Evolutionary conservation across 1,284 basidiomycete genomes (phyloP), one percentile per base, ranked within the genome.

Genomic region (Pyrrhoderma lamaoense): DNA sequence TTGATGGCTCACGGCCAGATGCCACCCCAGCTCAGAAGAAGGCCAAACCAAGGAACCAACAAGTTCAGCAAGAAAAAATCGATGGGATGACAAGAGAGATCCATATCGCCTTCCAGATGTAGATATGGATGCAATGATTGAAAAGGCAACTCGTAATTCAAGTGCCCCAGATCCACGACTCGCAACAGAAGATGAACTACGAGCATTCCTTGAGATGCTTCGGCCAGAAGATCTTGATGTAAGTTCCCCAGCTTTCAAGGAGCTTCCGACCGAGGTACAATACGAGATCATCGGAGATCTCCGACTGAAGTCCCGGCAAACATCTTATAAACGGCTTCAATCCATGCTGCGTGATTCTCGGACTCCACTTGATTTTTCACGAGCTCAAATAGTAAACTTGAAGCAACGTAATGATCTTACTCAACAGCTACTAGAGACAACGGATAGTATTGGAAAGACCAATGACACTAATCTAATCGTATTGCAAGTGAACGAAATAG

Each of bases 211-310:
- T 58, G 90, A 95, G 49, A 87, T 93, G 44, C 90, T 96, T 78
- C 80, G 84, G 2, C 92, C 93, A 0, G 91, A 92, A 59, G 92
- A 96, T 62, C 88, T 97, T 60, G 93, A 97, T 62, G 76, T 93
- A 50, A 76, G 81, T 14, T 91, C 90, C 1, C 76, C 88, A 7
- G 88, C 85, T n/a, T 99, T 99, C 64, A 83, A 85, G 22, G 89
- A 92, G 56, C 77, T 99, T 8, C 93, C 96, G 0, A 92, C 91
- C 0, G 94, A 98, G 66, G 82, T 96, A 19, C 93, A 99, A 64
- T 99, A 99, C 67, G 96, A 99, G 71, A 93, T 99, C 58, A 87
- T 99, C 25, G 95, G 95, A 52, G 96, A 99, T 69, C 70, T 98
- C 52, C 82, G 94, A 3, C 72, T 95, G 42, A 93, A 93, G 64